Evolutionary conservation across 352 stramenopile genomes (phyloP), one percentile per base, ranked within the genome.

Genomic region (Globisporangium yorkense): DNA sequence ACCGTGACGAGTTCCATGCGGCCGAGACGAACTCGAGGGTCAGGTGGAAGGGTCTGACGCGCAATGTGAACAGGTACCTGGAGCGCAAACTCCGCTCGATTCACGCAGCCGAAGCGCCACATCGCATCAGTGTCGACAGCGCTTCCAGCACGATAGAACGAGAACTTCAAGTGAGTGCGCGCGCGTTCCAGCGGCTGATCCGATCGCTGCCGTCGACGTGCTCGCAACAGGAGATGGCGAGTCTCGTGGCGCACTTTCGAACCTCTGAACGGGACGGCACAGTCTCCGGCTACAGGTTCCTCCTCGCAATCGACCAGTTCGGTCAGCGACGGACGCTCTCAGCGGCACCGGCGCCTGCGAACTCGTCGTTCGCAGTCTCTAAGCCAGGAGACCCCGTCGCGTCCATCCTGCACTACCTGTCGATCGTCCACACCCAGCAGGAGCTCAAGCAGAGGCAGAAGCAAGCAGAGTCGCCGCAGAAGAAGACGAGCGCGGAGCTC

Each of bases 361-460:
- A 58, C 50, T 54, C 54, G 31, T 66, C 60, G 20, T 62, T 54
- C 27, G 40, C 60, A 16, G 57, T 75, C 0, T 56, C 53, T 2
- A 84, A 82, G n/a, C 60, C 63, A 18, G 61, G 56, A 8, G 67
- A 75, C 24, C 61, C 56, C 7, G 65, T 77, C 9, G 63, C 68
- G 0, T 67, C 66, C 3, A 71, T 89, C 56, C 59, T 88, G 21
- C 71, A 82, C 49, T 88, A 84, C 61, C 64, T 88, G 7, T 62
- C 67, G 18, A 57, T 88, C 33, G 45, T 76, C 2, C 59, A 75
- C 48, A 35, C 62, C 16, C 54, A 73, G 5, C 60, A 77, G 16
- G 55, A 62, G 27, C 54, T 60, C 13, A 40, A 15, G 10, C 46
- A 43, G 10, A 39, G 6, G 1, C 24, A 51, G 24, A 47, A 15